Conservation (phyloP, 1,284 basidiomycete species). For the Naganishia sp. region DNA sequence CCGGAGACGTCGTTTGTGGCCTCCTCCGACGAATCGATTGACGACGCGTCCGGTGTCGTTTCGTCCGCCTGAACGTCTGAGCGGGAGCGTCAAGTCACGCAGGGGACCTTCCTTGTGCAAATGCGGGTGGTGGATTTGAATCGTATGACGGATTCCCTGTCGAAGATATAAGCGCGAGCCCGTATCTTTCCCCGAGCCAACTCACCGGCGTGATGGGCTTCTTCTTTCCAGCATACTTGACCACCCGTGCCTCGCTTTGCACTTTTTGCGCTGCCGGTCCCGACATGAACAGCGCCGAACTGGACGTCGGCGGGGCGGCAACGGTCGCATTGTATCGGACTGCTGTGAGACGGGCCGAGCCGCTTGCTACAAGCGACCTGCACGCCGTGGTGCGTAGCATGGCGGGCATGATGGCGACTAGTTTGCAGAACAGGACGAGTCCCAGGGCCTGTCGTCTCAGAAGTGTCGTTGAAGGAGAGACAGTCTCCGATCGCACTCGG, state of each 20-base stretch:
- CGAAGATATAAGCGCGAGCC: background rate
- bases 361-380: background rate
- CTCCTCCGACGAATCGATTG: constrained; percentile 86
- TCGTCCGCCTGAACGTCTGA: constrained; percentile 82
- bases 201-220: constrained; percentile 51
- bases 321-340: constrained; percentile 14
- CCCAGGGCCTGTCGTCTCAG: too few relatives aligned
- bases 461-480: background rate
- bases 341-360: background rate
- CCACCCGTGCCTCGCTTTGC: constrained; percentile 39
- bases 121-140: constrained; percentile 76
- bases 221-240: constrained; percentile 48
- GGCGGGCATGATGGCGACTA: constrained; percentile 5
- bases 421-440: background rate
- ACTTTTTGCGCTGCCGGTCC: constrained; percentile 32
- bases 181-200: constrained; percentile 1
- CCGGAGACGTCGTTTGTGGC: constrained; percentile 83
- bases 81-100: constrained; percentile 77
- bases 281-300: constrained; percentile 31
- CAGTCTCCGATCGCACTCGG: too few relatives aligned
- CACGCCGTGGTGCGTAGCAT: constrained; percentile 12
- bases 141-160: constrained; percentile 77
- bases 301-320: constrained; percentile 6
- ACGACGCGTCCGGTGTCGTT: constrained; percentile 81
- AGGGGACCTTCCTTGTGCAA: constrained; percentile 81